phyloP scores from a whole-genome alignment of 768 basidiomycete species.

The Boletus barrowsii region DNA sequence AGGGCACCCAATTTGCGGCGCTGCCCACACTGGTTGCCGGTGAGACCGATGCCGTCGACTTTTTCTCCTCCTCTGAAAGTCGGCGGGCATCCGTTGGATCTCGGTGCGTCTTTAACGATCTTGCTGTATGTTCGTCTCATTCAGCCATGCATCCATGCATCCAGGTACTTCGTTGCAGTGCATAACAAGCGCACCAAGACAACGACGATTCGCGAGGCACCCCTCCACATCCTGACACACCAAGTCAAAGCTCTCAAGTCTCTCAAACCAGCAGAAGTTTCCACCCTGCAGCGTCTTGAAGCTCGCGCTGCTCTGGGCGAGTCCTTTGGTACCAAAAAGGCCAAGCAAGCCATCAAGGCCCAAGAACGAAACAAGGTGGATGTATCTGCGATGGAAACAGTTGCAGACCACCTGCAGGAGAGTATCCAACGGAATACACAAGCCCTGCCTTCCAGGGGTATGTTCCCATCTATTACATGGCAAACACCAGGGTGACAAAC shows the following conservation, averaged over 20 bases:
- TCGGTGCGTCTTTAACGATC: slow-evolving; percentile 47
- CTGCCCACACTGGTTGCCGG: slow-evolving; percentile 58
- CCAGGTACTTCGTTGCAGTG: slow-evolving; percentile 80
- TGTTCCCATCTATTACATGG: slow-evolving; percentile 21
- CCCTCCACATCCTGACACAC: slow-evolving; percentile 67
- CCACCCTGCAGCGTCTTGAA: slow-evolving; percentile 51
- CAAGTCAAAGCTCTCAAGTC: slow-evolving; percentile 84
- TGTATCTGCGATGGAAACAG: slow-evolving; percentile 81
- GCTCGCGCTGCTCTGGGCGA: slow-evolving; percentile 81
- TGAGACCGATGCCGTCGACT: slow-evolving; percentile 83
- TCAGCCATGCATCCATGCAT: neutral
- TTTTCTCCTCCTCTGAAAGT: slow-evolving; percentile 61
- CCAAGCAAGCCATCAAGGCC: slow-evolving; percentile 79
- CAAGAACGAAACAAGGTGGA: slow-evolving; percentile 90
- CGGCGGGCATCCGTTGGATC: slow-evolving; percentile 56
- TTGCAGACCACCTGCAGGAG: slow-evolving; percentile 77
- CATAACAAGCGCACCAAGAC: slow-evolving; percentile 73
- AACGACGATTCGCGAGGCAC: slow-evolving; percentile 65
- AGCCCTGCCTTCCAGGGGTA: slow-evolving; percentile 68
- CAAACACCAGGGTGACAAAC: neutral
- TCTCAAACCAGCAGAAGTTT: slow-evolving; percentile 47
- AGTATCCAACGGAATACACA: slow-evolving; percentile 73
- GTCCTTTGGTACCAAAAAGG: slow-evolving; percentile 94
- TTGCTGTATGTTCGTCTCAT: slow-evolving; percentile 1
- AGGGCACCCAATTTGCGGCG: slow-evolving; percentile 31